Base-by-base conservation (phyloP, 2,329 filamentous ascomycete genomes). In the Ustilaginoidea virens region DNA sequence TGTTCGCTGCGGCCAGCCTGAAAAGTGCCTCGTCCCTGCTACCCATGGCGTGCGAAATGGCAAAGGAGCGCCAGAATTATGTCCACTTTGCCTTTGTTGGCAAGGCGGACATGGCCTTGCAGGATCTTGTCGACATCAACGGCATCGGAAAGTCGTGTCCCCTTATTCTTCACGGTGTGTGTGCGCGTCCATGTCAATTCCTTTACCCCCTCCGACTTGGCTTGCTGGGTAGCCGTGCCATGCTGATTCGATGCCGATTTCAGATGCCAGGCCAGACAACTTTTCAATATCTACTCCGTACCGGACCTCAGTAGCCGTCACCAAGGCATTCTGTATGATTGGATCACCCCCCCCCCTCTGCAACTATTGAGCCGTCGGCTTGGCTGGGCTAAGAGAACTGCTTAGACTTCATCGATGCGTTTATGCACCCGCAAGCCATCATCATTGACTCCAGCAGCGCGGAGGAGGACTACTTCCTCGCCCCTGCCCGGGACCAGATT, bases 1-100 rank as follows among this genome's bases (percentile, higher is more conserved):
- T 94, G 3, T 93, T 93, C 47, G 77, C 75, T 4, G 74, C 80
- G 4, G 75, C 80, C 0, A 85, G 66, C 35, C 53, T 92, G 28
- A 69, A 69, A 48, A 90, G 81, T 45, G 71, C 74, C 11, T 67
- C 80, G 0, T 66, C 68, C 18, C 49, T 94, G 30, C 57, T 93
- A 18, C 83, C 85, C 1, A 61, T 93, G 46, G 82, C 86, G 5
- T 96, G 90, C 51, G 70, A 81, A 42, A 94, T 94, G 86, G 75
- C 74, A 5, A 51, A 51, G 14, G 66, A 74, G 50, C 63, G 68
- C 32, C 61, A 67, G 33, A 92, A 73, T 44, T 66, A 73, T 36
- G 83, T 94, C 7, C 87, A 96, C 48, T 77, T 92, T 46, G 77
- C 71, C 0, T 54, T 96, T 4, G 66, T 92, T 55, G 78, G 85